Evolutionary conservation across 129 eudicot genomes (phyloP).

Genomic region (Saussurea involucrata): DNA sequence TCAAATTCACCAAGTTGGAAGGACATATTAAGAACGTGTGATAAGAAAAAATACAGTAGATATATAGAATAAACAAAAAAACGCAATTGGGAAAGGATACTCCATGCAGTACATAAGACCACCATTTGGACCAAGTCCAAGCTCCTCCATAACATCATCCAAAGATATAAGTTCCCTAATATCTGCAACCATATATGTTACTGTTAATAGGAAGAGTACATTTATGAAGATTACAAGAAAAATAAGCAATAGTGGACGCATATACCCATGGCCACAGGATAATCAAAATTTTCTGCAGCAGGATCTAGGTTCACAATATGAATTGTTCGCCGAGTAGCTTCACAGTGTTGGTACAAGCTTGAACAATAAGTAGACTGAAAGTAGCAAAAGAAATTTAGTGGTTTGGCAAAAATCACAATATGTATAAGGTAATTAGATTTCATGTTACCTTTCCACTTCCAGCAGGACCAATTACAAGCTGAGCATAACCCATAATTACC

Average conservation of each 20-base stretch:
- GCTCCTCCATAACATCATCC: slow-evolving; percentile 97
- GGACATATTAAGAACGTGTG: too few species aligned
- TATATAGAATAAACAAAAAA: not conserved
- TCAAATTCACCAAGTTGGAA: too few species aligned
- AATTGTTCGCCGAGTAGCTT: slow-evolving; percentile 62
- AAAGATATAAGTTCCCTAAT: slow-evolving; percentile 84
- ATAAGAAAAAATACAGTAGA: not conserved
- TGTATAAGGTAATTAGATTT: not conserved
- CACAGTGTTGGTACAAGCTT: slow-evolving; percentile 83
- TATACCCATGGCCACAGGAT: slow-evolving; percentile 92
- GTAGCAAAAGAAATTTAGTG: not conserved
- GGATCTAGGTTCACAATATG: slow-evolving; percentile 93
- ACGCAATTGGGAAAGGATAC: slow-evolving; percentile 50
- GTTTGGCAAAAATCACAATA: not conserved
- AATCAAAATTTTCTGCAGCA: slow-evolving; percentile 93
- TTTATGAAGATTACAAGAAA: not conserved
- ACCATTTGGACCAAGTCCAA: slow-evolving; percentile 94
- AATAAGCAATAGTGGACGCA: not conserved
- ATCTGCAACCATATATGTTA: slow-evolving; percentile 39
- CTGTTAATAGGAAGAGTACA: not conserved
- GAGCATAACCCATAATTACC: slow-evolving; percentile 82
- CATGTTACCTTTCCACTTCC: slow-evolving; percentile 88
- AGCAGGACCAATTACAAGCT: slow-evolving; percentile 93
- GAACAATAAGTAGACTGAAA: slow-evolving; percentile 94
- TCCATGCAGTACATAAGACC: slow-evolving; percentile 97